A percentile compares a stretch with the other conserved stretches of the same genome.
Evolutionary conservation across 2,329 filamentous ascomycete genomes (phyloP).

Genomic region (Teratosphaeria nubilosa): DNA sequence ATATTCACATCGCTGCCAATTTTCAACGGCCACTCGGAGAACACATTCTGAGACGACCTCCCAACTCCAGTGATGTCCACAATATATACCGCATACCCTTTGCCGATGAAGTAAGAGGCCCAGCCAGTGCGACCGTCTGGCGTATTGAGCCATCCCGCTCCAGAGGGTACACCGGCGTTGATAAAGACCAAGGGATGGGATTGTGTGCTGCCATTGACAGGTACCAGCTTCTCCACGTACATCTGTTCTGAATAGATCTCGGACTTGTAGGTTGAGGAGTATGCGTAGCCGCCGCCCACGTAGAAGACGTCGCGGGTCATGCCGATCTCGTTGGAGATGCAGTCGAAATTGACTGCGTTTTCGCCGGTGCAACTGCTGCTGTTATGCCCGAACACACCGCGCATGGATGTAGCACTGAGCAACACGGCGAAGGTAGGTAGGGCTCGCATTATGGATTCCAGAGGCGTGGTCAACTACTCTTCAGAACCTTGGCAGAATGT

Average conservation of each 20-base stretch:
- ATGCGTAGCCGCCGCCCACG: conserved; percentile 16
- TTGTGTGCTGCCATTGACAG: conserved; percentile 15
- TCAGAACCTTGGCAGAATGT: no score
- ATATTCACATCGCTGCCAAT: conserved; percentile 20
- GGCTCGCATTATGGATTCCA: background rate
- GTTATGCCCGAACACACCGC: background rate
- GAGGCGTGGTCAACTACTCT: background rate
- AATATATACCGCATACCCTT: background rate
- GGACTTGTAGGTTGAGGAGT: background rate
- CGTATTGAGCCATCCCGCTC: conserved; percentile 36
- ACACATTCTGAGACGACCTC: background rate
- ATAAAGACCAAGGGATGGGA: conserved; percentile 33
- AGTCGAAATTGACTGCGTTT: background rate
- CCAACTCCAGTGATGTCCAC: background rate
- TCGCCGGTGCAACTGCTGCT: background rate
- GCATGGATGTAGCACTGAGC: background rate
- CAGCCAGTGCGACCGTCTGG: conserved; percentile 39
- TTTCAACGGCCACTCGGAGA: conserved; percentile 1
- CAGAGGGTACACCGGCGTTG: conserved; percentile 32
- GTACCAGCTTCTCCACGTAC: conserved; percentile 43
- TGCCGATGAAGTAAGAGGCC: conserved; percentile 36
- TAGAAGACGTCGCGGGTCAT: conserved; percentile 11
- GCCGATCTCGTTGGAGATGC: background rate
- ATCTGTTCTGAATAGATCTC: conserved; percentile 34
- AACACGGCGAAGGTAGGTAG: background rate